phyloP scores from a whole-genome alignment of 2,329 filamentous ascomycete species.

The Talaromyces sp. region DNA sequence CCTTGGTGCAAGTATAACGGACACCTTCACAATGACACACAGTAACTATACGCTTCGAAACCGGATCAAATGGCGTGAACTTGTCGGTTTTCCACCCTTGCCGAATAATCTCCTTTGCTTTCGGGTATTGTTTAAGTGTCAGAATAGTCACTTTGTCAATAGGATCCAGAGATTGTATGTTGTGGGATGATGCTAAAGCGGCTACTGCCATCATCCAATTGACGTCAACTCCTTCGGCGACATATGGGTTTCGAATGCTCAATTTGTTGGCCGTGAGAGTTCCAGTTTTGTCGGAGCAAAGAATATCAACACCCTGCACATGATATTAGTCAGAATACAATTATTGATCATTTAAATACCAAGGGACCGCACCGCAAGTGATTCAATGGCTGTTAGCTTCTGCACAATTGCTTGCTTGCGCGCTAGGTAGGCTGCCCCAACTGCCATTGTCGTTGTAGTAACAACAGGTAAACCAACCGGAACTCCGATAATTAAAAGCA shows the following conservation, averaged over 20 bases:
- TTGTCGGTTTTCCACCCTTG: constrained; percentile 72
- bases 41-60: constrained; percentile 73
- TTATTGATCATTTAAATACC: neutral
- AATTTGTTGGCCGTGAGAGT: constrained; percentile 61
- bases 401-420: constrained; percentile 76
- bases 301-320: constrained; percentile 60
- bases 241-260: constrained; percentile 70
- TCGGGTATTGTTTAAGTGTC: constrained; percentile 68
- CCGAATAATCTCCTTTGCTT: constrained; percentile 67
- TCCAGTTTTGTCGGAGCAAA: constrained; percentile 79
- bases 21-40: constrained; percentile 64
- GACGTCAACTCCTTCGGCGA: constrained; percentile 70
- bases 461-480: constrained; percentile 75
- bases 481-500: constrained; percentile 73
- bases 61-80: constrained; percentile 66
- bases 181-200: constrained; percentile 71
- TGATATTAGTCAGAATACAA: neutral
- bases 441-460: constrained; percentile 71
- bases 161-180: constrained; percentile 70
- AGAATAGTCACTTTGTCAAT: constrained; percentile 77
- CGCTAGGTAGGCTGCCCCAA: constrained; percentile 71
- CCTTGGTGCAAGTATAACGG: constrained; percentile 69
- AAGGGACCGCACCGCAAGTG: constrained; percentile 52
- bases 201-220: constrained; percentile 83
- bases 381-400: constrained; percentile 74